Evolutionary conservation across 139 green algal species (phyloP).

Genomic region (Picochlorum sp.): DNA sequence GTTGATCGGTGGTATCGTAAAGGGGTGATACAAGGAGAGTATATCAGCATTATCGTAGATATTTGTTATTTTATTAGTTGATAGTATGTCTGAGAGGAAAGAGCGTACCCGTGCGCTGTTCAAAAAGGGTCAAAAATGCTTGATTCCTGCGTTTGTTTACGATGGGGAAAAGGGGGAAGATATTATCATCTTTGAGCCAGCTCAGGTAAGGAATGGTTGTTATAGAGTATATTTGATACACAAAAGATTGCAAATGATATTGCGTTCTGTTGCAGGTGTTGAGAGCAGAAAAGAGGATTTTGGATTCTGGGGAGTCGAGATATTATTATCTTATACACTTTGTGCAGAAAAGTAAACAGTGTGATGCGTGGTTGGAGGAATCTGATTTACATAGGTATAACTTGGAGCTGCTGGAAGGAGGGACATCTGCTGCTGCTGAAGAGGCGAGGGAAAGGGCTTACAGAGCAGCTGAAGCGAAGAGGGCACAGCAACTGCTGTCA

Average conservation of each 20-base stretch:
- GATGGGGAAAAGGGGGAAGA: neutral
- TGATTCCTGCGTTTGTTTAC: neutral
- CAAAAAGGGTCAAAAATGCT: conserved; percentile 14
- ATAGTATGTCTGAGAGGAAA: neutral
- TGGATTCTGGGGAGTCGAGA: neutral
- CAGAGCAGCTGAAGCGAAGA: neutral
- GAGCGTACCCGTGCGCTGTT: conserved; percentile 1
- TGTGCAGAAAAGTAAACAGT: conserved; percentile 62
- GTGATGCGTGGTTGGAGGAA: conserved; percentile 69
- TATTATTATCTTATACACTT: conserved; percentile 17
- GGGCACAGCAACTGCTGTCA: neutral
- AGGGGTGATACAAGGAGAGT: neutral
- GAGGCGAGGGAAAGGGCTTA: neutral
- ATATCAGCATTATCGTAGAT: too few relatives aligned
- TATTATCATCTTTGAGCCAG: neutral
- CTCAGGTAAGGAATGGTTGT: neutral
- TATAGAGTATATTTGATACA: neutral
- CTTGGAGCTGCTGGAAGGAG: neutral
- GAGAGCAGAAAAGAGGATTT: conserved; percentile 12
- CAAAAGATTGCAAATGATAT: too few relatives aligned
- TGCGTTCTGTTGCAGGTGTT: conserved; percentile 6
- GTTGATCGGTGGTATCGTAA: neutral
- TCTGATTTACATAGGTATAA: conserved; percentile 8
- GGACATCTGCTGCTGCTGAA: neutral
- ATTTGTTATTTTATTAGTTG: neutral